phyloP scores from a whole-genome alignment of 208 protist genomes.

The Leishmania gerbilli region DNA sequence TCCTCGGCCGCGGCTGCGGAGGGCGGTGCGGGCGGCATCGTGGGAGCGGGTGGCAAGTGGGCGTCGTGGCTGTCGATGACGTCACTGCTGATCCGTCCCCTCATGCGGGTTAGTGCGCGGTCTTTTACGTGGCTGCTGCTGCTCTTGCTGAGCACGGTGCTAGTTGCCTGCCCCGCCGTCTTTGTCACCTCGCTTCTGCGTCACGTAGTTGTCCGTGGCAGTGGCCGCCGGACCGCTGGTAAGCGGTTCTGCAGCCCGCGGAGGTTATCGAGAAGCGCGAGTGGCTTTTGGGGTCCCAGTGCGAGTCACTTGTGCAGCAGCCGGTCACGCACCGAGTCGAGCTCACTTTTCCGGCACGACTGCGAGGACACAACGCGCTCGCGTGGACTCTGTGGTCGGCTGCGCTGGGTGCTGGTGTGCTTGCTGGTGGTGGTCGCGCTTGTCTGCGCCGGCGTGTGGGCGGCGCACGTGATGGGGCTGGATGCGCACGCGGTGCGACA shows the following conservation, averaged over 20 bases:
- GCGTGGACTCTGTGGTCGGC: not conserved
- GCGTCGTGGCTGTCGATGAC: not conserved
- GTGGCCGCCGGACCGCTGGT: not conserved
- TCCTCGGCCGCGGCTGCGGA: not conserved
- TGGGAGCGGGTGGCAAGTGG: not conserved
- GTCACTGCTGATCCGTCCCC: not conserved
- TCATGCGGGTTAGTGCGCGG: conserved; percentile 10
- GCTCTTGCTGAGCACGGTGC: conserved; percentile 18
- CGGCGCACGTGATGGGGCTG: not conserved
- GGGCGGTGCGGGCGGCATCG: not conserved
- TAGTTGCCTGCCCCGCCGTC: conserved; percentile 17
- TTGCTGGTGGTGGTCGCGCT: conserved; percentile 9
- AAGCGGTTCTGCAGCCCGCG: not conserved
- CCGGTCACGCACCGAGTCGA: not conserved
- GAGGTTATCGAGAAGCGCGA: not conserved
- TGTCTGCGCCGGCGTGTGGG: conserved; percentile 10
- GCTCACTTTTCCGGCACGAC: not conserved
- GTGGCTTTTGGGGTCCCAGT: not conserved
- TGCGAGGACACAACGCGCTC: not conserved
- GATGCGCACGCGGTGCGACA: not conserved
- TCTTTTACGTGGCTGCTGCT: conserved; percentile 24
- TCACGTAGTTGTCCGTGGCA: conserved; percentile 3
- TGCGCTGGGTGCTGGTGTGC: conserved; percentile 1
- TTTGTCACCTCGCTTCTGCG: conserved; percentile 4
- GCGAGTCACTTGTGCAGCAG: not conserved